phyloP scores from a whole-genome alignment of 1,284 basidiomycete species.

The Schizopora paradoxa region DNA sequence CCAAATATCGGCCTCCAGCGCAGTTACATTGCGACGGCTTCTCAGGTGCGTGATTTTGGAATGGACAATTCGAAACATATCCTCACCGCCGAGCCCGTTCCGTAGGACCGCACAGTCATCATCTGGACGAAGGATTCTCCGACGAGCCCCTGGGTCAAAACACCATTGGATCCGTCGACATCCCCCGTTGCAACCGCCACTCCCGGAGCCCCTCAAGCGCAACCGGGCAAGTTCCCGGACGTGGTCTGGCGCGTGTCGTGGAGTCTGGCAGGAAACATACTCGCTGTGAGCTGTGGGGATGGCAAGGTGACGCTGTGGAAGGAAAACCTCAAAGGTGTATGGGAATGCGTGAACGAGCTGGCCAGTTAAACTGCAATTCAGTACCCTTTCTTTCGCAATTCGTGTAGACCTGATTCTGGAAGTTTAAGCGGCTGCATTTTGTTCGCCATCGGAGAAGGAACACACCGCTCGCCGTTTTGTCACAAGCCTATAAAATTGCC shows the following conservation, averaged over 20 bases:
- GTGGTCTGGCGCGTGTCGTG: slow-evolving; percentile 97
- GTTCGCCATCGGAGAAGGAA: too few relatives aligned
- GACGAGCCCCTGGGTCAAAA: slow-evolving; percentile 80
- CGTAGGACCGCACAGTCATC: slow-evolving; percentile 82
- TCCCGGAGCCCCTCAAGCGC: slow-evolving; percentile 23
- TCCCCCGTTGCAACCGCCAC: slow-evolving; percentile 39
- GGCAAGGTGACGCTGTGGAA: slow-evolving; percentile 99
- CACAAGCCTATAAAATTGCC: too few relatives aligned
- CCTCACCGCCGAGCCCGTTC: neutral
- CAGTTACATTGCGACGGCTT: slow-evolving; percentile 93
- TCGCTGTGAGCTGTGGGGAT: slow-evolving; percentile 97
- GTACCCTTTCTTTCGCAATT: too few relatives aligned
- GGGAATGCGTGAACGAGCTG: slow-evolving; percentile 96
- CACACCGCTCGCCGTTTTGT: too few relatives aligned
- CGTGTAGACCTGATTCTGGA: too few relatives aligned
- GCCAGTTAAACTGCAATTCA: too few relatives aligned
- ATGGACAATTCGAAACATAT: slow-evolving; percentile 6
- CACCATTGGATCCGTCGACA: slow-evolving; percentile 73
- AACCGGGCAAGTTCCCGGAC: slow-evolving; percentile 81
- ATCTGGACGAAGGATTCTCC: slow-evolving; percentile 91
- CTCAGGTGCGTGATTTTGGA: slow-evolving; percentile 53
- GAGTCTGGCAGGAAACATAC: slow-evolving; percentile 93
- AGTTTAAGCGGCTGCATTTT: too few relatives aligned
- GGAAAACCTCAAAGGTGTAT: slow-evolving; percentile 89
- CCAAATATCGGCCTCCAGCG: slow-evolving; percentile 94